Conservation (phyloP, 2,329 filamentous ascomycete genomes). For the Xylariales sp. region DNA sequence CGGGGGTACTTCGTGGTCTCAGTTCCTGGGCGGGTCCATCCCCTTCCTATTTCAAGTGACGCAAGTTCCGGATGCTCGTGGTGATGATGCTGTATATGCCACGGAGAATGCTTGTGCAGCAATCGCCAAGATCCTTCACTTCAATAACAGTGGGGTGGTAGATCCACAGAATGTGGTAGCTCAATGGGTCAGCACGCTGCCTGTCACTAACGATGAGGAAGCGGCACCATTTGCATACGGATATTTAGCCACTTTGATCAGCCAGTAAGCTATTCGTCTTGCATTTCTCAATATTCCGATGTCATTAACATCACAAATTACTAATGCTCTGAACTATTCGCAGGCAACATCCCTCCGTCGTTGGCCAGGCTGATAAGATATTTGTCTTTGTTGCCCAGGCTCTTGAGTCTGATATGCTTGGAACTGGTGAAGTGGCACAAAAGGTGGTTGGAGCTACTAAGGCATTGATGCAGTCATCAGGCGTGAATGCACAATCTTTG, state of each 20-base stretch:
- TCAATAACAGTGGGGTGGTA: conserved; percentile 71
- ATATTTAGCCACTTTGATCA: conserved; percentile 86
- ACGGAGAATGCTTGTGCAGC: conserved; percentile 89
- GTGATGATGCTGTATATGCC: conserved; percentile 92
- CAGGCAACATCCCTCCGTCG: conserved; percentile 81
- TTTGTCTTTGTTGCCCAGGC: conserved; percentile 85
- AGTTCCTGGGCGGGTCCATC: conserved; percentile 77
- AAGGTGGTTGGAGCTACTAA: conserved; percentile 77
- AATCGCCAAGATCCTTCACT: conserved; percentile 95
- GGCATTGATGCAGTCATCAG: conserved; percentile 67
- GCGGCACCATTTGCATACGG: conserved; percentile 94
- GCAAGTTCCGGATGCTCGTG: conserved; percentile 74
- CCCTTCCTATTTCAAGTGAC: conserved; percentile 82
- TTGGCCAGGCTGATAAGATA: conserved; percentile 71
- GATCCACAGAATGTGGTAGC: conserved; percentile 71
- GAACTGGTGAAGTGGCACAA: conserved; percentile 72
- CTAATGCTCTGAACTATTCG: background rate
- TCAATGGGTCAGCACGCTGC: conserved; percentile 89
- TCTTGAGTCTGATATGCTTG: conserved; percentile 81
- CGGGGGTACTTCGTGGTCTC: conserved; percentile 80
- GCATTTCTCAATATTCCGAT: background rate
- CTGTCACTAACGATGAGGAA: conserved; percentile 93
- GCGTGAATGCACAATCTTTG: conserved; percentile 71
- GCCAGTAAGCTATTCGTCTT: conserved; percentile 68
- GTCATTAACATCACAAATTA: background rate